Conservation (phyloP, 495 filamentous ascomycete genomes). For the Monascus purpureus region DNA sequence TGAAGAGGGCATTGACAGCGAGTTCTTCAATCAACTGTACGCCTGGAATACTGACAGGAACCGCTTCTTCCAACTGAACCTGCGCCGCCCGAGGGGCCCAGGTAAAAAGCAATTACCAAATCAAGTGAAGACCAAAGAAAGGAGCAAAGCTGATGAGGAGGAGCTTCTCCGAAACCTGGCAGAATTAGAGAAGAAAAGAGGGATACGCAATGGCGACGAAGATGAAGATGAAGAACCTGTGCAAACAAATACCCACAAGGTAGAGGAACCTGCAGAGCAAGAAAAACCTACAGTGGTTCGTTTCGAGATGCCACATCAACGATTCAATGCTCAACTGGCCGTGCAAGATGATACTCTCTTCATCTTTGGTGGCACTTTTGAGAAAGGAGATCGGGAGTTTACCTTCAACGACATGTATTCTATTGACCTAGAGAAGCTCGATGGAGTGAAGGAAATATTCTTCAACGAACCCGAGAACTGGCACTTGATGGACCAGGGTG, state of each 20-base stretch:
- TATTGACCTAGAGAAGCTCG: slow-evolving; percentile 79
- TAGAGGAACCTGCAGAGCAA: slow-evolving; percentile 41
- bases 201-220: slow-evolving; percentile 36
- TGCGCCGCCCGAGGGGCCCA: slow-evolving; percentile 51
- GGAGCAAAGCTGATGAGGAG: slow-evolving; percentile 75
- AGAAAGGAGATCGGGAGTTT: slow-evolving; percentile 86
- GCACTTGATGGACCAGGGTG: slow-evolving; percentile 58
- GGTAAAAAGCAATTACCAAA: slow-evolving; percentile 45
- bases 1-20: slow-evolving; percentile 89
- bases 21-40: slow-evolving; percentile 83
- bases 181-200: slow-evolving; percentile 56
- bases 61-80: slow-evolving; percentile 70
- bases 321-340: slow-evolving; percentile 81
- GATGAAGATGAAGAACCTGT: slow-evolving; percentile 39
- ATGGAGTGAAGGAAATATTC: slow-evolving; percentile 83
- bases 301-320: slow-evolving; percentile 69
- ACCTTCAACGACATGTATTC: slow-evolving; percentile 90
- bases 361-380: slow-evolving; percentile 87
- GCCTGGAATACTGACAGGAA: slow-evolving; percentile 93
- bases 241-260: slow-evolving; percentile 18
- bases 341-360: slow-evolving; percentile 88
- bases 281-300: slow-evolving; percentile 33
- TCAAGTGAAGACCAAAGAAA: slow-evolving; percentile 43
- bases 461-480: slow-evolving; percentile 73
- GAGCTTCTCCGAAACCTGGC: slow-evolving; percentile 77